A percentile compares a stretch with the other conserved stretches of the same genome.
These are phyloP conservation scores for Diospyros kaki DNA, from an alignment of 148 eudicot species.

Conservation along the genomic window DNA sequence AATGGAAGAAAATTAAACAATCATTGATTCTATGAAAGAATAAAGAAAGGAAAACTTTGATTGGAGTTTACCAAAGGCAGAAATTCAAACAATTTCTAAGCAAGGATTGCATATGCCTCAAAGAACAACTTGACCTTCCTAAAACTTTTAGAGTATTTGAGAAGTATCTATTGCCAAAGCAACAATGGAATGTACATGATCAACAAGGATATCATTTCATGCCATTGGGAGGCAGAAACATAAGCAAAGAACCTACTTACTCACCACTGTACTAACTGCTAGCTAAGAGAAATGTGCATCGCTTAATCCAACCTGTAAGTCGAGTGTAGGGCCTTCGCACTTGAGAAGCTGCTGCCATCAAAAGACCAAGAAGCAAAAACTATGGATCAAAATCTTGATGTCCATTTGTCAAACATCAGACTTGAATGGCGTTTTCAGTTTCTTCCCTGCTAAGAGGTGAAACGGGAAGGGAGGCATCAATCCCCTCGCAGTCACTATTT, in stretches of 20 bases:
- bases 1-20: not conserved
- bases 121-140: constrained; percentile 30
- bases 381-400: not conserved
- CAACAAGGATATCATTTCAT: constrained; percentile 30
- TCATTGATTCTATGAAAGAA: constrained; percentile 24
- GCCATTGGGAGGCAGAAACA: constrained; percentile 15
- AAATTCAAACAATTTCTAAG: constrained; percentile 27
- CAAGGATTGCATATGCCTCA: constrained; percentile 37
- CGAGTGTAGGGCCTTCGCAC: not conserved
- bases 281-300: constrained; percentile 17
- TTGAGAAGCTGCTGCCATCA: constrained; percentile 16
- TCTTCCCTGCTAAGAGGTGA: constrained; percentile 20
- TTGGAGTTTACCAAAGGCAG: constrained; percentile 32
- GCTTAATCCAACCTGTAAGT: not conserved
- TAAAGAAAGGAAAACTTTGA: constrained; percentile 22
- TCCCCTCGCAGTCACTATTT: constrained; percentile 21
- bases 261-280: constrained; percentile 42
- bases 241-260: constrained; percentile 36
- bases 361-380: not conserved
- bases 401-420: constrained; percentile 1
- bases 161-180: constrained; percentile 33
- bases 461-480: constrained; percentile 14
- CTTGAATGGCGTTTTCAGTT: constrained; percentile 22
- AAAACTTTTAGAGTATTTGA: constrained; percentile 24
- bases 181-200: constrained; percentile 46